A percentile compares a stretch with the other conserved stretches of the same genome.
Evolutionary conservation across 768 basidiomycete genomes (phyloP).

Genomic region (Tylopilus balloui): DNA sequence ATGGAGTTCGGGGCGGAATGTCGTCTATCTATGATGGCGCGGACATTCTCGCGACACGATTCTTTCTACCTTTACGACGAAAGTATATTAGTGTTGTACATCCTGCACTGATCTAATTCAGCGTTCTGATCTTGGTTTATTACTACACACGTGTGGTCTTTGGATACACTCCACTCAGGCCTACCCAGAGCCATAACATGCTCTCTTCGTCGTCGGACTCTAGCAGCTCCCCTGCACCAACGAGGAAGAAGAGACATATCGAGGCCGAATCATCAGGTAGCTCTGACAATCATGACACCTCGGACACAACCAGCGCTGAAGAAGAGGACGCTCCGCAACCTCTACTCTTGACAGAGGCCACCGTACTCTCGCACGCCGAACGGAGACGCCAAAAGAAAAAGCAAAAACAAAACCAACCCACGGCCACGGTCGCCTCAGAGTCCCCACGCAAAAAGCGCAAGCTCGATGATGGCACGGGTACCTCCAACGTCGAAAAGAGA

Average conservation of each 20-base stretch:
- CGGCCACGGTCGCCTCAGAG: not conserved
- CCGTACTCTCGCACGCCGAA: slow-evolving; percentile 73
- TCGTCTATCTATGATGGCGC: slow-evolving; percentile 5
- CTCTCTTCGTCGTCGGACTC: slow-evolving; percentile 30
- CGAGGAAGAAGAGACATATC: slow-evolving; percentile 22
- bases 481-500: not conserved
- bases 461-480: slow-evolving; percentile 25
- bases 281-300: slow-evolving; percentile 28
- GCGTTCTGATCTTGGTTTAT: slow-evolving; percentile 1
- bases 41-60: not conserved
- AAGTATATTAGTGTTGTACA: slow-evolving; percentile 24
- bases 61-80: slow-evolving; percentile 6
- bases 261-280: slow-evolving; percentile 17
- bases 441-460: slow-evolving; percentile 44
- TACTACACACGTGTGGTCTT: slow-evolving; percentile 3
- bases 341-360: slow-evolving; percentile 14
- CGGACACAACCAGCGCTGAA: slow-evolving; percentile 6
- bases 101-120: slow-evolving; percentile 11
- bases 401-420: slow-evolving; percentile 17
- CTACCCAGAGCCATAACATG: slow-evolving; percentile 4
- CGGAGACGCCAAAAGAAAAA: slow-evolving; percentile 58
- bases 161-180: not conserved
- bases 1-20: too few relatives aligned
- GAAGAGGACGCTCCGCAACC: slow-evolving; percentile 10
- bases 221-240: slow-evolving; percentile 26